A percentile compares a stretch with the other conserved stretches of the same genome.
phyloP scores from a whole-genome alignment of 768 basidiomycete genomes.

The Leccinellum albellum region DNA sequence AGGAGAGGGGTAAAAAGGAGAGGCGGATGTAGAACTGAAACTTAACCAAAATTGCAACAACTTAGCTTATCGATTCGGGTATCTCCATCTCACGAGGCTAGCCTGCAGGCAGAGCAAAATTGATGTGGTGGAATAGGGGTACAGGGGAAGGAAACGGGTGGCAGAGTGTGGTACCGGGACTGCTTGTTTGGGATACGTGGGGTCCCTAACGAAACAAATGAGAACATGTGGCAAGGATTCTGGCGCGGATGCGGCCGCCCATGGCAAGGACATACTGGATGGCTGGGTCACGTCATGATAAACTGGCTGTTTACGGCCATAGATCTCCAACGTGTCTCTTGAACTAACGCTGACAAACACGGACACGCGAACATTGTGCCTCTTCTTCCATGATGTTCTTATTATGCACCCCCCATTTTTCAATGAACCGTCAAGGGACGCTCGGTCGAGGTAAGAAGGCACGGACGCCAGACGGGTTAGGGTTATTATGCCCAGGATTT shows the following conservation, averaged over 20 bases:
- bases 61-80: conserved; percentile 19
- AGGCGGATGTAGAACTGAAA: neutral
- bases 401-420: neutral
- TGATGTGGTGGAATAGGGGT: conserved; percentile 14
- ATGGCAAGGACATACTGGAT: conserved; percentile 14
- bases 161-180: conserved; percentile 7
- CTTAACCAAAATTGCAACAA: conserved; percentile 2
- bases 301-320: neutral
- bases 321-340: conserved; percentile 1
- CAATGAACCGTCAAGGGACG: neutral
- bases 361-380: neutral
- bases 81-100: conserved; percentile 19
- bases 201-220: neutral
- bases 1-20: neutral
- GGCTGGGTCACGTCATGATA: conserved; percentile 4
- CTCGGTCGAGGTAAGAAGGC: neutral
- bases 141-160: neutral
- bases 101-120: conserved; percentile 4
- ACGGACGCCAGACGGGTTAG: conserved; percentile 4
- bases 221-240: conserved; percentile 4
- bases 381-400: neutral
- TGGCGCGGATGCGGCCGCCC: conserved; percentile 15
- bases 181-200: conserved; percentile 1
- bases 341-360: conserved; percentile 2
- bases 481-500: conserved; percentile 19